Evolutionary conservation across 805 yeast genomes (phyloP).

Genomic region (Lipomyces anomalus): DNA sequence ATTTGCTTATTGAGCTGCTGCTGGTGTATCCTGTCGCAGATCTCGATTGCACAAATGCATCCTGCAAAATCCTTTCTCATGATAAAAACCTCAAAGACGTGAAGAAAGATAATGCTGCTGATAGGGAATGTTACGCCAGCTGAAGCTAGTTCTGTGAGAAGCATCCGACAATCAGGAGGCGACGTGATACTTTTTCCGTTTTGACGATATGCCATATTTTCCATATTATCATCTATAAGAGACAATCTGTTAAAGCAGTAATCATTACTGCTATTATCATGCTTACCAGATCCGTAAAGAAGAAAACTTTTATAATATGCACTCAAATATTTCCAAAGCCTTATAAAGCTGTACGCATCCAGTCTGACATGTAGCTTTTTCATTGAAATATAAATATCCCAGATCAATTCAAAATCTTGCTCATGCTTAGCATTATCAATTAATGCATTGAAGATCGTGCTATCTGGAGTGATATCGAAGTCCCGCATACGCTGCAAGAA

Average conservation of each 20-base stretch:
- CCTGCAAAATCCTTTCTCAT: neutral
- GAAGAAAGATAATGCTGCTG: neutral
- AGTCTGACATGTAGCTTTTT: conserved; percentile 5
- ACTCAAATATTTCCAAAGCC: conserved; percentile 14
- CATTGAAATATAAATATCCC: conserved; percentile 3
- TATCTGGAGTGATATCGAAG: conserved; percentile 7
- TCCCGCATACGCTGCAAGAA: conserved; percentile 11
- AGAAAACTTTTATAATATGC: no score
- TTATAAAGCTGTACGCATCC: conserved; percentile 6
- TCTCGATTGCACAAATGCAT: conserved; percentile 6
- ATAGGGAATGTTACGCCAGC: neutral
- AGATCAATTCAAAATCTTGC: conserved; percentile 1
- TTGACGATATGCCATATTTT: no score
- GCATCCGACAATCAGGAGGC: conserved; percentile 1
- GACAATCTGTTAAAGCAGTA: no score
- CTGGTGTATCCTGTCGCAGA: conserved; percentile 5
- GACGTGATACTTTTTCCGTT: no score
- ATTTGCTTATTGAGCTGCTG: conserved; percentile 4
- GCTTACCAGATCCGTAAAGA: no score
- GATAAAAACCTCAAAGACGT: neutral
- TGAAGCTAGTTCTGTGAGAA: neutral
- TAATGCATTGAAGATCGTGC: conserved; percentile 8
- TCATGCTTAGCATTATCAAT: conserved; percentile 9
- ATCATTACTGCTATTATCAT: no score
- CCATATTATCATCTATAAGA: no score